Evolutionary conservation across 1,139 yeast genomes (phyloP).

Genomic region (Barnettozyma hawaiiensis): DNA sequence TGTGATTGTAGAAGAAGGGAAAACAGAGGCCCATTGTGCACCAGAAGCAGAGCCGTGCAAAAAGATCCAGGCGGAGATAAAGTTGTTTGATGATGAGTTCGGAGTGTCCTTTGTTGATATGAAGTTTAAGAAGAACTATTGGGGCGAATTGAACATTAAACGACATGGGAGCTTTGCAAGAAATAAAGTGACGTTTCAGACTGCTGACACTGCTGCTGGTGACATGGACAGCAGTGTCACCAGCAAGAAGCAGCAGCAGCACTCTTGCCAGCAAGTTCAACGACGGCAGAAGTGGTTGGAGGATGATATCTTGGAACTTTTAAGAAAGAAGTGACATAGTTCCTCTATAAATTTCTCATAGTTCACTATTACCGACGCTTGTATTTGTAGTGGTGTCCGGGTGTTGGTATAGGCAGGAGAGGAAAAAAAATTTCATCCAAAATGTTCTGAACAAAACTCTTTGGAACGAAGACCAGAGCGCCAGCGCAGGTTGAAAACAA

Average conservation of each 20-base stretch:
- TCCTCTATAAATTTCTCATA: too few species aligned
- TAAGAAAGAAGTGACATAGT: background rate
- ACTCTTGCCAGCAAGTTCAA: background rate
- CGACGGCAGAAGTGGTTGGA: background rate
- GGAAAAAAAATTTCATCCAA: too few species aligned
- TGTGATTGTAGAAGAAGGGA: background rate
- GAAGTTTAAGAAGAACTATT: conserved; percentile 1
- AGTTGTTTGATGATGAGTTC: background rate
- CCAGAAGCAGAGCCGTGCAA: background rate
- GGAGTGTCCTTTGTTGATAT: conserved; percentile 1
- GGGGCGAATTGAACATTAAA: background rate
- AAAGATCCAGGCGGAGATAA: background rate
- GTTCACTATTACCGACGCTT: too few species aligned
- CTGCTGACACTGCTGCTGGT: too few species aligned
- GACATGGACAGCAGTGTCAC: too few species aligned
- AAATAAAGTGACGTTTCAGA: background rate
- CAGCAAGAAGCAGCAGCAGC: too few species aligned
- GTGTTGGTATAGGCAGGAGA: too few species aligned
- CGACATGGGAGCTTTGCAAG: background rate
- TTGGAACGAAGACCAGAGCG: too few species aligned
- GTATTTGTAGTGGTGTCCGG: background rate
- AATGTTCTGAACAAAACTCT: too few species aligned
- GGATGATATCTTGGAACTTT: background rate
- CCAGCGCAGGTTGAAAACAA: too few species aligned
- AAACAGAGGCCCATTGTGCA: too few species aligned